A percentile compares a stretch with the other conserved stretches of the same genome.
Conservation (phyloP, 345 rosid species). For the Cardamine occulta region DNA sequence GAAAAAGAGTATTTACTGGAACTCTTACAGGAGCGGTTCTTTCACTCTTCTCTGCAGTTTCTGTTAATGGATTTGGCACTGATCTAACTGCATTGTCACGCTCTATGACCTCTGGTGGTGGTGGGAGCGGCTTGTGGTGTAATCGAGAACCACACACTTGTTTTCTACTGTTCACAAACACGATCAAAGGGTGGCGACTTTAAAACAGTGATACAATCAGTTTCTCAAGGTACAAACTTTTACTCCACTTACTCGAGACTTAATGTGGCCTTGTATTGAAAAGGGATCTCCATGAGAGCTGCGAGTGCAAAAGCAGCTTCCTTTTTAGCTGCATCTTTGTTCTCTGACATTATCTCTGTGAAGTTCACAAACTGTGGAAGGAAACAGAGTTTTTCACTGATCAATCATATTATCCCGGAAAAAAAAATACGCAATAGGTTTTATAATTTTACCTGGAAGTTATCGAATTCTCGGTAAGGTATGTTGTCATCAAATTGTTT, state of each 20-base stretch:
- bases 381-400: slow-evolving; percentile 9
- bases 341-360: slow-evolving; percentile 81
- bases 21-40: slow-evolving; percentile 45
- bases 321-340: slow-evolving; percentile 62
- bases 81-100: slow-evolving; percentile 59
- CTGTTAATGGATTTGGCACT: slow-evolving; percentile 38
- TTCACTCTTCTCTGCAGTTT: slow-evolving; percentile 47
- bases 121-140: slow-evolving; percentile 62
- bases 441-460: slow-evolving; percentile 71
- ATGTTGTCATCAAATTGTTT: slow-evolving; percentile 86
- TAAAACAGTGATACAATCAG: background rate
- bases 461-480: slow-evolving; percentile 86
- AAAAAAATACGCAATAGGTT: background rate
- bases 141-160: slow-evolving; percentile 33
- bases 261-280: slow-evolving; percentile 83
- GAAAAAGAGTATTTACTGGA: slow-evolving; percentile 43
- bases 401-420: background rate
- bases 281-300: slow-evolving; percentile 95
- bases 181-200: slow-evolving; percentile 27
- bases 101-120: slow-evolving; percentile 72
- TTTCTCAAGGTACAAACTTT: slow-evolving; percentile 24
- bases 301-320: slow-evolving; percentile 93
- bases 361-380: slow-evolving; percentile 81
- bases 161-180: slow-evolving; percentile 50
- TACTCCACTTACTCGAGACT: slow-evolving; percentile 54